Evolutionary conservation across 345 rosid genomes (phyloP), one percentile per base, ranked within the genome.

Genomic region (Bruguiera parviflora): DNA sequence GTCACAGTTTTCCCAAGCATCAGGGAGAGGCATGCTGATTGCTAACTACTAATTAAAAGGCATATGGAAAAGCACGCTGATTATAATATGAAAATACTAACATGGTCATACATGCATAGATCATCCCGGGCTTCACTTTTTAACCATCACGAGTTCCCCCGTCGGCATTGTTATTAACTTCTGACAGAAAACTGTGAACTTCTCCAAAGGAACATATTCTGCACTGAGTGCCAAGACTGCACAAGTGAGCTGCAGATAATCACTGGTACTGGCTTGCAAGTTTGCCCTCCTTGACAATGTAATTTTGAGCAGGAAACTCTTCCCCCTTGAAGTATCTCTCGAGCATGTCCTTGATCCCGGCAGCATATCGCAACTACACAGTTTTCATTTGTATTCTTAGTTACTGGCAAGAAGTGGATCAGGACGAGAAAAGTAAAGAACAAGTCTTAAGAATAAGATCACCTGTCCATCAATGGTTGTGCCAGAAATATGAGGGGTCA

Each of bases 401-500:
- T 72, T 35, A 60, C 8, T 20, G 18, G 64, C 15, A 58, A 7
- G n/a, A 31, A 64, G 60, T 21, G 49, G n/a, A 56, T 31, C 2
- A 35, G 18, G n/a, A 18, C 31, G 11, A 47, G 68, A 37, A 9
- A 3, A 6, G 18, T 8, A 5, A 31, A 25, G 53, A 9, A 8
- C 5, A 58, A 39, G 7, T 51, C 5, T 61, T 58, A 24, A 32
- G 22, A 53, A 5, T 15, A 27, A 51, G 8, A 3, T 39, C 77
- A 93, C 98, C 87, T 91, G 98, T 33, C 77, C 97, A 78, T 94
- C 99, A 19, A 94, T 91, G 70, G 99, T 91, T 76, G 97, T 94
- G 53, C 99, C 99, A 24, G 99, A 94, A 65, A 91, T 81, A 81
- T 94, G 97, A 73, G 97, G 99, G 4, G 97, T 94, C 99, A 94